These are phyloP conservation scores for Poa pratensis DNA, from an alignment of 176 grass and related monocot species.

Conservation along the genomic window DNA sequence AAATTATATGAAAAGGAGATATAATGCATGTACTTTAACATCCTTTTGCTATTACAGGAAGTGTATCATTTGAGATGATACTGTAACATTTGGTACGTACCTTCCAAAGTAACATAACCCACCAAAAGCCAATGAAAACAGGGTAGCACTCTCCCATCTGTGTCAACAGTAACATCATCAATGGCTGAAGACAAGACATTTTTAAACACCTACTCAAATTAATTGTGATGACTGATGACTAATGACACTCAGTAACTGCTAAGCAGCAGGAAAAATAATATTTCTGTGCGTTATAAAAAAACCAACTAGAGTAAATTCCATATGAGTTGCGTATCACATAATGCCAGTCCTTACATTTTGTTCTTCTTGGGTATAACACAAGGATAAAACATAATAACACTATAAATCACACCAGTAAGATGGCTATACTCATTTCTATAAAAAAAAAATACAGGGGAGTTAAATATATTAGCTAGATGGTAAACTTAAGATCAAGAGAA, in stretches of 20 bases:
- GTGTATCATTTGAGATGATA: slow-evolving; percentile 18
- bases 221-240: slow-evolving; percentile 7
- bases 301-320: not conserved
- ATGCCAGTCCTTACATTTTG: not conserved
- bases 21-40: not conserved
- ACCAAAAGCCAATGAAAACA: slow-evolving; percentile 91
- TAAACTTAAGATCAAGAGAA: slow-evolving; percentile 30
- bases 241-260: not conserved
- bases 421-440: not conserved
- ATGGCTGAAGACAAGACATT: slow-evolving; percentile 7
- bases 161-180: slow-evolving; percentile 38
- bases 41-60: not conserved
- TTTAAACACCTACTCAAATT: not conserved
- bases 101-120: slow-evolving; percentile 94
- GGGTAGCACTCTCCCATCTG: slow-evolving; percentile 88
- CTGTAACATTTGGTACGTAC: slow-evolving; percentile 42
- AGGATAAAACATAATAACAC: not conserved
- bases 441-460: not conserved
- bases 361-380: not conserved
- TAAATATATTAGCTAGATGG: not conserved
- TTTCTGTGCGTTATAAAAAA: not conserved
- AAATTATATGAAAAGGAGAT: not conserved
- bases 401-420: slow-evolving; percentile 1
- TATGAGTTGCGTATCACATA: not conserved
- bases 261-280: not conserved